Base-by-base conservation (phyloP, 768 basidiomycete genomes). In the Infundibulicybe gibba region DNA sequence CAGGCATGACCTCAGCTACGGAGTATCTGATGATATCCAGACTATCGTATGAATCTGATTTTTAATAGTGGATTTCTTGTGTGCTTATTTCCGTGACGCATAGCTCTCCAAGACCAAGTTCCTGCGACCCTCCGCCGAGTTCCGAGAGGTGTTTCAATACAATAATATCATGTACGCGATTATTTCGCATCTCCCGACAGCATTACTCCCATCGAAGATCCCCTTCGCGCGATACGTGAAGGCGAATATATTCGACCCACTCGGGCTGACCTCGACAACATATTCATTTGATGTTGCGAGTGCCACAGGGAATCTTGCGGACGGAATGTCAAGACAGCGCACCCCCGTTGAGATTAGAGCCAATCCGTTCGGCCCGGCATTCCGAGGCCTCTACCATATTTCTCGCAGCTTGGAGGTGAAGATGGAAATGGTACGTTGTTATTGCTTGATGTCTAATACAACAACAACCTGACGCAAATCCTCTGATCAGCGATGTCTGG, bases 141-240 rank as follows among this genome's bases (percentile, higher is more conserved):
- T 64, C 45, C 59, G 63, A 4, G 56, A 60, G 16, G 51, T n/a
- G 2, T 58, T 43, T 34, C 62, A 62, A 47, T 62, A 63, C 43
- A 54, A 52, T 32, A 62, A 62, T 46, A 54, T 50, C 39, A 59
- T 61, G 57, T 63, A 62, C 49, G 53, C 55, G 8, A 30, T 58
- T 4, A 44, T 62, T 6, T 61, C 62, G 0, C 54, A 54, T 30
- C 50, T 63, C 15, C 62, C 60, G 3, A 43, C 45, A 5, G 17
- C 51, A 4, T 47, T 62, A 34, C 43, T 50, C 40, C 51, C 47
- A 8, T 50, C 50, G 19, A 45, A 44, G 41, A 38, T 38, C 34
- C 46, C 51, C 8, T 59, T 59, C 42, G 54, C 58, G 15, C 52
- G 49, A 14, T 63, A 60, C 44, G 59, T 67, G 35, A 58, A 57